Percentiles rank a stretch among this genome's conserved stretches.
These are phyloP conservation scores for Fistulifera pelliculosa DNA, from an alignment of 108 stramenopile genomes.

Conservation along the genomic window DNA sequence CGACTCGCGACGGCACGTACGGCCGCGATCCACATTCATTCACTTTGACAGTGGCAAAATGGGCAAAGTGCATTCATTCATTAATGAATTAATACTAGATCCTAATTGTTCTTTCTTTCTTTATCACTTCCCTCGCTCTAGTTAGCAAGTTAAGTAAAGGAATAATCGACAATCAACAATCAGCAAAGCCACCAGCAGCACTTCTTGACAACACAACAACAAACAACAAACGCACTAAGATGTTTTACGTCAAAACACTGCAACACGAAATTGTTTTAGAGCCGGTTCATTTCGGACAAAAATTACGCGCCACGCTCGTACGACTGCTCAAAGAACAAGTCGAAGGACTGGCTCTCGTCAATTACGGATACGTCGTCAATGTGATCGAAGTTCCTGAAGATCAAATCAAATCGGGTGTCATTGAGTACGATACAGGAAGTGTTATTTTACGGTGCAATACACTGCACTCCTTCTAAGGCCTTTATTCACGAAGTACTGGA, in stretches of 20 bases:
- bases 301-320: slow-evolving; percentile 75
- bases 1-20: too few relatives aligned
- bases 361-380: slow-evolving; percentile 89
- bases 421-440: slow-evolving; percentile 89
- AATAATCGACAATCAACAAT: too few relatives aligned
- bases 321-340: slow-evolving; percentile 83
- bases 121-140: too few relatives aligned
- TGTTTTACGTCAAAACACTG: slow-evolving; percentile 87
- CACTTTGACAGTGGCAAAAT: too few relatives aligned
- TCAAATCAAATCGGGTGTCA: slow-evolving; percentile 84
- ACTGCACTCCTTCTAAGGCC: slow-evolving; percentile 77
- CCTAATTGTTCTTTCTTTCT: too few relatives aligned
- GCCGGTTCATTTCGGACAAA: slow-evolving; percentile 79
- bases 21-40: too few relatives aligned
- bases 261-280: slow-evolving; percentile 82
- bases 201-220: too few relatives aligned
- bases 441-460: slow-evolving; percentile 88
- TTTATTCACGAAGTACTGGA: slow-evolving; percentile 91
- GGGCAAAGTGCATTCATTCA: too few relatives aligned
- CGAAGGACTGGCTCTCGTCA: slow-evolving; percentile 86
- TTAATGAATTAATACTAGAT: too few relatives aligned
- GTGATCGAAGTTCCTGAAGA: slow-evolving; percentile 89
- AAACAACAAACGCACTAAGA: slow-evolving; percentile 4
- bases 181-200: too few relatives aligned
- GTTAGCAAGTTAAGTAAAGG: too few relatives aligned